Percentiles rank a stretch among this genome's conserved stretches.
Conservation (phyloP, 768 basidiomycete genomes). For the Lactifluus echinatus region DNA sequence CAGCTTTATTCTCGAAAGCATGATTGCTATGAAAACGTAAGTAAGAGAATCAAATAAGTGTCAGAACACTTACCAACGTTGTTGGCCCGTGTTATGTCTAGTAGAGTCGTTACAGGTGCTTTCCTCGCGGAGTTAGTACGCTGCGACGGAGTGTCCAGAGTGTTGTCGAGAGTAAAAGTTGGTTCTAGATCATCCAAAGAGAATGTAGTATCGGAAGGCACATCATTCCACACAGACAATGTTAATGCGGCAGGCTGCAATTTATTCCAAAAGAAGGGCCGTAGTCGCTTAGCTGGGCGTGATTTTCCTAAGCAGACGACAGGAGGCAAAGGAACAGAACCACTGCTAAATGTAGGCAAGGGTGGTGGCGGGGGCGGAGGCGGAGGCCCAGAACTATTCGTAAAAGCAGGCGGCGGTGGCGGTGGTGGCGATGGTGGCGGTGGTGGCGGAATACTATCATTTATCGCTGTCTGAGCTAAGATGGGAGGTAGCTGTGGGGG, state of each 20-base stretch:
- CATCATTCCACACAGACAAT: slow-evolving; percentile 66
- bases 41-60: not conserved
- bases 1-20: slow-evolving; percentile 71
- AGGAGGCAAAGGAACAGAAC: slow-evolving; percentile 14
- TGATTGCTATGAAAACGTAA: slow-evolving; percentile 50
- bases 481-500: slow-evolving; percentile 20
- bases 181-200: slow-evolving; percentile 65
- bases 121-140: slow-evolving; percentile 37
- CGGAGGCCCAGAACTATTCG: not conserved
- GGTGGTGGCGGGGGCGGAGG: not conserved
- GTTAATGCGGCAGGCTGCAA: slow-evolving; percentile 35
- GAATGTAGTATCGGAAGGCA: slow-evolving; percentile 35
- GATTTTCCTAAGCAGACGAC: slow-evolving; percentile 24
- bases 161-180: slow-evolving; percentile 56
- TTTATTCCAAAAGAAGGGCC: slow-evolving; percentile 92
- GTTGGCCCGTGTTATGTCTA: slow-evolving; percentile 77
- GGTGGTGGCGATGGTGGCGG: slow-evolving; percentile 4
- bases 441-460: not conserved
- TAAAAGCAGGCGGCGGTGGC: not conserved
- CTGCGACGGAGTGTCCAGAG: slow-evolving; percentile 35
- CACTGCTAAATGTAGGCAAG: not conserved
- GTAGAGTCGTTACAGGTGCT: slow-evolving; percentile 56
- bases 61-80: slow-evolving; percentile 53
- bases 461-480: not conserved
- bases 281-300: slow-evolving; percentile 51